Base-by-base conservation (phyloP, 2,329 filamentous ascomycete genomes). In the Xylariaceae sp. region DNA sequence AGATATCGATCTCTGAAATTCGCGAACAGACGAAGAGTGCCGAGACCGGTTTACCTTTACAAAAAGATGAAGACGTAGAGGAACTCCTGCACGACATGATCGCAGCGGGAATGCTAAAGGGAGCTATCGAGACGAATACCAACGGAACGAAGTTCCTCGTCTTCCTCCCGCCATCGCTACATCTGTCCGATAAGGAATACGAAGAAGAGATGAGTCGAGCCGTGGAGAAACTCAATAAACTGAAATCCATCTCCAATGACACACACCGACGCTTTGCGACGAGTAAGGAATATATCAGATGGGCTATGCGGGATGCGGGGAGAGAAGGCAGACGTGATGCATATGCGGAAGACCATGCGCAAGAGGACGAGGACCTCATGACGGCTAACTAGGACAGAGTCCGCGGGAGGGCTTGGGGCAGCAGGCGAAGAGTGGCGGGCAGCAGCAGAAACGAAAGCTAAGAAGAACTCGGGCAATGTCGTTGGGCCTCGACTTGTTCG, bases 281-380 rank as follows among this genome's bases (percentile, higher is more conserved):
- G n/a, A 79, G 76, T 63, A 78, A 76, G 58, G 80, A 84, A 27
- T 85, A 83, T 60, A 69, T 83, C 4, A 77, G 74, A 49, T 71
- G 75, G 55, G 26, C 77, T 26, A 57, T 73, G 2, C 72, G 71
- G 46, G 78, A 82, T 55, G n/a, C 77, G 19, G 57, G 72, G 2
- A 72, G 71, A 46, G 78, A 82, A 7, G 45, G 52, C 71, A 62
- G 55, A 71, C 76, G 62, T 12, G 62, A 67, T 19, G 19, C 19
- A 4, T 68, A 80, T 41, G 74, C 77, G 0, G 65, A 65, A 2
- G 66, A 68, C 43, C 56, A 62, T n/a, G 60, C 62, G 2, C 54
- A 72, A 39, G 80, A 83, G 52, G 80, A 84, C n/a, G 81, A 84
- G 65, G 81, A 84, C 59, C 66, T 84, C 29, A 84, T 84, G 81